phyloP scores from a whole-genome alignment of 495 filamentous ascomycete genomes.

The Chaetomium fimeti region DNA sequence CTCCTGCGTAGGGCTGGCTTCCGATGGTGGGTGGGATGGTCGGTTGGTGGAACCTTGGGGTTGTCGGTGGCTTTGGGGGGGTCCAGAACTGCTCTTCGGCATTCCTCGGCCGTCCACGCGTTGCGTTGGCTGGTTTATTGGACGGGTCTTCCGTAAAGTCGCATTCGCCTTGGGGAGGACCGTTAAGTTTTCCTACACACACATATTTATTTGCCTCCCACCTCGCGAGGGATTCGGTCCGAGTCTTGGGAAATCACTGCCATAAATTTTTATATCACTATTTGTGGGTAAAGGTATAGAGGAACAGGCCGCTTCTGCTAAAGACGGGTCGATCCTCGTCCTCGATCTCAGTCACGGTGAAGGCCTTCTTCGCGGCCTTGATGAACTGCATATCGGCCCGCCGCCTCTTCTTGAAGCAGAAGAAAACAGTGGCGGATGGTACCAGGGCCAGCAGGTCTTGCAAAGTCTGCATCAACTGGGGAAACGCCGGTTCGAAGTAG shows the following conservation, averaged over 20 bases:
- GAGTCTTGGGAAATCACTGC: background rate
- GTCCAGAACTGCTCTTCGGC: background rate
- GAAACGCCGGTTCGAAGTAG: constrained; percentile 95
- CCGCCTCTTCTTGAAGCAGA: constrained; percentile 91
- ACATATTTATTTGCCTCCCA: constrained; percentile 6
- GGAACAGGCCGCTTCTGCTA: constrained; percentile 60
- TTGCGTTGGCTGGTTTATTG: too few species aligned
- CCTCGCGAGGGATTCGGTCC: constrained; percentile 6
- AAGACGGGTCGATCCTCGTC: constrained; percentile 62
- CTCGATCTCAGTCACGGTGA: constrained; percentile 60
- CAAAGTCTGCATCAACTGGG: constrained; percentile 78
- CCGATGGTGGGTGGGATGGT: constrained; percentile 12
- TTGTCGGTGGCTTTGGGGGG: background rate
- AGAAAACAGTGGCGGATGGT: constrained; percentile 69
- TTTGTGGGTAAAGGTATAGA: constrained; percentile 60
- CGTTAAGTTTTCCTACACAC: background rate
- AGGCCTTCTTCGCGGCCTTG: constrained; percentile 63
- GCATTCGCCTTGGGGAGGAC: background rate
- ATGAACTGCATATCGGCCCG: constrained; percentile 72
- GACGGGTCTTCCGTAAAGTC: background rate
- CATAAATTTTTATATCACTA: constrained; percentile 2
- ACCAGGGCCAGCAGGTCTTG: constrained; percentile 55
- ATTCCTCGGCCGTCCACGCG: constrained; percentile 2
- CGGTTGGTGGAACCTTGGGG: background rate
- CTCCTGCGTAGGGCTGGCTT: constrained; percentile 13